Base-by-base conservation (phyloP, 805 yeast genomes). In the Ogataea kodamae region DNA sequence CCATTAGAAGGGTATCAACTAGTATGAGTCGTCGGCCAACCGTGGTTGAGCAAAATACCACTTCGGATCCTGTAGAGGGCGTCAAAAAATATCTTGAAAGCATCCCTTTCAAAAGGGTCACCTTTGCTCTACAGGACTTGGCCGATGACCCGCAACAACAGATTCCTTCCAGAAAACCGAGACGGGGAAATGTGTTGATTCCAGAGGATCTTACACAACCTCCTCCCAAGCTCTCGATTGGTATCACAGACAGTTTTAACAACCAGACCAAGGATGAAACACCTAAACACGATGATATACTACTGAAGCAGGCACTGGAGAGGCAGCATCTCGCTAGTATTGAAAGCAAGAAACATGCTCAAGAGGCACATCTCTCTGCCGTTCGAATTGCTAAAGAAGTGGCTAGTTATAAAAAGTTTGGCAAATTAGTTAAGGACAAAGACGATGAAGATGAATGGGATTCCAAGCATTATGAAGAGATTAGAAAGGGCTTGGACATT, bases 321-420 rank as follows among this genome's bases (percentile, higher is more conserved):
- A 67, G 74, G 12, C 83, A 79, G 42, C 67, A 59, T 22, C 52
- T 63, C 30, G 75, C 81, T 1, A 47, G 72, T 12, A 55, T 68
- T 16, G 88, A 81, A 50, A 75, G 89, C 1, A 76, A 72, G 18
- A 77, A 73, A 40, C 90, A 81, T 59, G 86, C 87, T 2, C 72
- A 74, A 31, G 90, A 82, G 50, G 90, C 92, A 0, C 86, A 82
- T 57, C 52, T 65, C 19, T 74, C 85, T 3, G 94, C 90, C 1
- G 71, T 73, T 43, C 64, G 82, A 50, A 73, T 81, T 25, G 88
- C 88, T 0, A 63, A 64, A 28, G 92, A 83, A 58, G 85, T 81
- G 8, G 45, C 66, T 1, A 61, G 59, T 22, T 76, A 63, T 49
- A 76, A 61, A 42, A 55, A 49, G 25, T 33, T 40, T 9, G 41